Conservation (phyloP, 83 land plant species). For the Picea engelmannii region DNA sequence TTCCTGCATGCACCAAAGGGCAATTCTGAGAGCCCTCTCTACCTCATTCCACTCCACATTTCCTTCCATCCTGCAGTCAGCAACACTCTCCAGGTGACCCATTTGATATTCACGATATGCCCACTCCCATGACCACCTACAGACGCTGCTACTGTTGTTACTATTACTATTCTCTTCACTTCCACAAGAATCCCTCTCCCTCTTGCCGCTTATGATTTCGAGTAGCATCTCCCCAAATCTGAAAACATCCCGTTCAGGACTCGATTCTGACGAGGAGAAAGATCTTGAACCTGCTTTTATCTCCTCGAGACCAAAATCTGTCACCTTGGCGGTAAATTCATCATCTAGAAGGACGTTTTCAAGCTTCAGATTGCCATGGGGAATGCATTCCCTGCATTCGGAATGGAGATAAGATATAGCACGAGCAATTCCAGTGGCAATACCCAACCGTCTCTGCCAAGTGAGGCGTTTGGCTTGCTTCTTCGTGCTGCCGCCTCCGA, state of each 20-base stretch:
- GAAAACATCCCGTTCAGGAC: slow-evolving; percentile 31
- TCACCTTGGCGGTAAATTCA: slow-evolving; percentile 28
- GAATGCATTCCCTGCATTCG: slow-evolving; percentile 30
- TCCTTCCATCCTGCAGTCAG: slow-evolving; percentile 16
- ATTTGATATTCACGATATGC: slow-evolving; percentile 25
- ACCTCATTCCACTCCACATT: slow-evolving; percentile 19
- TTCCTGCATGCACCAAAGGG: slow-evolving; percentile 42
- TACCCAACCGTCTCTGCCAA: slow-evolving; percentile 33
- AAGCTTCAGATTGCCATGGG: slow-evolving; percentile 37
- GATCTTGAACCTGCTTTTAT: slow-evolving; percentile 4
- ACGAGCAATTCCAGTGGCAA: slow-evolving; percentile 36
- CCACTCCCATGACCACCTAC: background rate
- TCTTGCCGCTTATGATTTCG: slow-evolving; percentile 23
- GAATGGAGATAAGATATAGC: slow-evolving; percentile 38
- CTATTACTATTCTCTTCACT: background rate
- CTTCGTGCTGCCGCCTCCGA: background rate
- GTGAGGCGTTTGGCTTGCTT: slow-evolving; percentile 12
- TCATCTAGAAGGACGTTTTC: slow-evolving; percentile 43
- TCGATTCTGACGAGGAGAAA: slow-evolving; percentile 20
- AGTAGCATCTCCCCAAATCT: slow-evolving; percentile 33
- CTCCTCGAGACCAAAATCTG: slow-evolving; percentile 26
- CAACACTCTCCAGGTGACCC: slow-evolving; percentile 7
- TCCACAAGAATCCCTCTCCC: slow-evolving; percentile 9
- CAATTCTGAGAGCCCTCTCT: slow-evolving; percentile 28
- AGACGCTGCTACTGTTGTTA: too few relatives aligned